Evolutionary conservation across 2,329 filamentous ascomycete species (phyloP).

Genomic region (Lachnellula cervina): DNA sequence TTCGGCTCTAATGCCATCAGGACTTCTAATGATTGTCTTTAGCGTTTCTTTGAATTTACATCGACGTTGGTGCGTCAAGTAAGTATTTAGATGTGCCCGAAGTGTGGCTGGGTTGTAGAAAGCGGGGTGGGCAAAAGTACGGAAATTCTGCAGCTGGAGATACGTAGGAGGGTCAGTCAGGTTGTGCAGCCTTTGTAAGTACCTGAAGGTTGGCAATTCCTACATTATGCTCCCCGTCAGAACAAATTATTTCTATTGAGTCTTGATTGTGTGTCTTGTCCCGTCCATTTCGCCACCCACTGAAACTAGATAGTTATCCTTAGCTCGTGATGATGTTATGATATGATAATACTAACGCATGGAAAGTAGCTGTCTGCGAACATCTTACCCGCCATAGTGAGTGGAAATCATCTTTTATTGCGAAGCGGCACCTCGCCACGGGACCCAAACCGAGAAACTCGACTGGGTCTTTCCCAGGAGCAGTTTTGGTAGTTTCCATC

Average conservation of each 20-base stretch:
- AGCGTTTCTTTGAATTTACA: constrained; percentile 17
- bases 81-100: constrained; percentile 15
- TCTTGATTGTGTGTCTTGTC: not conserved
- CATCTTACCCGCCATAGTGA: constrained; percentile 8
- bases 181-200: constrained; percentile 27
- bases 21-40: constrained; percentile 16
- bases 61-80: constrained; percentile 14
- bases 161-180: not conserved
- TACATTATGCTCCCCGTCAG: constrained; percentile 14
- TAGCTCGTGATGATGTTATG: not conserved
- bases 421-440: not conserved
- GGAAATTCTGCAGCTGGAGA: not conserved
- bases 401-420: constrained; percentile 7
- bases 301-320: not conserved
- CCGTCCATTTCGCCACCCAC: not conserved
- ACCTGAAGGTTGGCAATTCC: constrained; percentile 31
- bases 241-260: not conserved
- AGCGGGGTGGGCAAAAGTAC: not conserved
- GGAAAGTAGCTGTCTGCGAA: not conserved
- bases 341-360: not conserved
- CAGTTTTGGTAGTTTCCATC: not conserved
- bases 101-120: not conserved
- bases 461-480: not conserved
- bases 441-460: not conserved
- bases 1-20: constrained; percentile 16